These are phyloP conservation scores for Xerocomus minutiporus DNA, from an alignment of 1,284 basidiomycete species.

Conservation along the genomic window DNA sequence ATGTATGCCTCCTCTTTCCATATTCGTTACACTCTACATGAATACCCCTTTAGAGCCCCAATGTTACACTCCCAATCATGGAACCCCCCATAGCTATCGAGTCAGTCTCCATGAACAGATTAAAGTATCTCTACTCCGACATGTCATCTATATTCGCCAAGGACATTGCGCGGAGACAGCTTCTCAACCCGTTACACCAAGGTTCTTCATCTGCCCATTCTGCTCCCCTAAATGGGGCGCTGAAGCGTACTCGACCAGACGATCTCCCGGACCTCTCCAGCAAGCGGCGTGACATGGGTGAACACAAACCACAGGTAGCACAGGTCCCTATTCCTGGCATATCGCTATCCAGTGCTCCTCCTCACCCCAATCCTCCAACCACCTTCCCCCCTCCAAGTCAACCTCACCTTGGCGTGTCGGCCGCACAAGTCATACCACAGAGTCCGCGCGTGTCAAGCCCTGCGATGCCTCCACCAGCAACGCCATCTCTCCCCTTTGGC, in stretches of 20 bases:
- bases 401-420: conserved; percentile 13
- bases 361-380: conserved; percentile 18
- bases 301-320: conserved; percentile 39
- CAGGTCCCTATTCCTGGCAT: conserved; percentile 35
- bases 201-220: conserved; percentile 18
- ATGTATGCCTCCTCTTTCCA: conserved; percentile 34
- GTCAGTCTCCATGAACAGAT: conserved; percentile 49
- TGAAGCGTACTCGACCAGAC: conserved; percentile 63
- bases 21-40: conserved; percentile 7
- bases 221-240: conserved; percentile 20
- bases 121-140: conserved; percentile 59
- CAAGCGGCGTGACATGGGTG: conserved; percentile 71
- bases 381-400: conserved; percentile 13
- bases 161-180: conserved; percentile 52
- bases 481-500: conserved; percentile 27
- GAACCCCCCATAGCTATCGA: conserved; percentile 52
- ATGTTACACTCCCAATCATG: conserved; percentile 49
- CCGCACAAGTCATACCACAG: conserved; percentile 21
- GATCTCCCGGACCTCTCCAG: conserved; percentile 40
- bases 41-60: conserved; percentile 23
- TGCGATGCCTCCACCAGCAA: conserved; percentile 20
- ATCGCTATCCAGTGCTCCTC: conserved; percentile 17
- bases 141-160: conserved; percentile 59
- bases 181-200: conserved; percentile 17
- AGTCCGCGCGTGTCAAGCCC: conserved; percentile 29